Evolutionary conservation across 169 alveolate species (phyloP), one percentile per base, ranked within the genome.

Genomic region (Theileria orientalis): DNA sequence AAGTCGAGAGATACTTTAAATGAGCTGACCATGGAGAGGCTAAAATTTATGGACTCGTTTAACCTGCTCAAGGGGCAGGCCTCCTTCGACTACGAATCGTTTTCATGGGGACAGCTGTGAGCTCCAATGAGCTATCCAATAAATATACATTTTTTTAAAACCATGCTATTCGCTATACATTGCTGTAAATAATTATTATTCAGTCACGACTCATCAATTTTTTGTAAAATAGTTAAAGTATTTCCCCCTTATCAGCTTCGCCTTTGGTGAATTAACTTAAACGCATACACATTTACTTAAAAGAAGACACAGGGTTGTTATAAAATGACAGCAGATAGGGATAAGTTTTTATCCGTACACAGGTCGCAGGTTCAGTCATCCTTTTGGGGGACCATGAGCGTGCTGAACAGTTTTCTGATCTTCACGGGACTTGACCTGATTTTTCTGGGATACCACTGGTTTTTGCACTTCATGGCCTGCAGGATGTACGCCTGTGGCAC

Each of bases 341-440:
- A 67, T 49, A 67, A 67, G 27, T 67, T 67, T 14, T 67, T 67
- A 67, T 67, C 75, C 9, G 23, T 29, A 19, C 75, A 67, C 13
- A 42, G 75, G 19, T 67, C 75, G 9, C 35, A 67, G 30, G 30
- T 51, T 13, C 3, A 35, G 2, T 40, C 70, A 42, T 11, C 56
- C 3, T 61, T 61, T 67, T 42, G 62, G 21, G 69, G 75, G 2
- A 29, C 7, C 9, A 13, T 67, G 8, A 35, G 16, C 32, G 74
- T 46, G 8, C 25, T 67, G 8, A 40, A 16, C 27, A 46, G 59
- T 51, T 16, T 67, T 32, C 14, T 67, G 25, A 9, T 67, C 11
- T 67, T 49, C 32, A 49, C 9, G 2, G 2, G 8, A 14, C n/a
- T 67, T 21, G 75, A 67, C 32, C 23, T 46, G 7, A 11, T 25